phyloP scores from a whole-genome alignment of 2,329 filamentous ascomycete genomes.

The Hypocreales sp. region DNA sequence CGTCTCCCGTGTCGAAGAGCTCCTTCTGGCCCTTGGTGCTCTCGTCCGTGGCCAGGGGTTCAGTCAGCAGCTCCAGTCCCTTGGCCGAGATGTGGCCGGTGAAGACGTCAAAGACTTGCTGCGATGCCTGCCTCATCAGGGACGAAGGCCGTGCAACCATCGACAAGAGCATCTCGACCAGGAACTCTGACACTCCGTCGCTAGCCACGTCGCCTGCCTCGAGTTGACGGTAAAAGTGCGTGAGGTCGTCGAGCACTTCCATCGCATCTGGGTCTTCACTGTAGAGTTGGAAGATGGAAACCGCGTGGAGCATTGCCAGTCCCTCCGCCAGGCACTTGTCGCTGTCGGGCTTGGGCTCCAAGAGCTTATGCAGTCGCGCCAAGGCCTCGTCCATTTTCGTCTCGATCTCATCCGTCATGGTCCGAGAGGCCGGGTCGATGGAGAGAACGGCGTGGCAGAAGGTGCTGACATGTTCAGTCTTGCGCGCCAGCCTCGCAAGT shows the following conservation, averaged over 20 bases:
- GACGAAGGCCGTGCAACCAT: constrained; percentile 76
- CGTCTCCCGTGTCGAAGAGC: constrained; percentile 60
- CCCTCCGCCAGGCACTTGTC: constrained; percentile 37
- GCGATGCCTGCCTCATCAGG: constrained; percentile 71
- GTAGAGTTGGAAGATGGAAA: constrained; percentile 79
- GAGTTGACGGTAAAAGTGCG: constrained; percentile 55
- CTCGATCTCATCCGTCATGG: constrained; percentile 39
- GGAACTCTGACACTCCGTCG: constrained; percentile 47
- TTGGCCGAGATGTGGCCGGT: constrained; percentile 57
- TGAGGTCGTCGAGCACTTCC: constrained; percentile 67
- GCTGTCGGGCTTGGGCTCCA: constrained; percentile 23
- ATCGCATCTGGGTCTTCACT: constrained; percentile 79
- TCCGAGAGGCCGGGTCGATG: constrained; percentile 34
- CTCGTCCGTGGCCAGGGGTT: constrained; percentile 66
- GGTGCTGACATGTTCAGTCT: constrained; percentile 33
- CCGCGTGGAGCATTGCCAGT: constrained; percentile 65
- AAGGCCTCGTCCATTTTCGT: constrained; percentile 35
- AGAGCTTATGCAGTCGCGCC: constrained; percentile 34
- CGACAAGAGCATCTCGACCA: constrained; percentile 81
- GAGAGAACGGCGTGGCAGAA: constrained; percentile 38
- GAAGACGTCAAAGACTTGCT: constrained; percentile 78
- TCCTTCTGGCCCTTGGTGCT: constrained; percentile 71
- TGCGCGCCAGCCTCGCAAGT: constrained; percentile 40
- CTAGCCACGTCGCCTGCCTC: constrained; percentile 37
- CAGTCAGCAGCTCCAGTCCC: constrained; percentile 48